phyloP scores from a whole-genome alignment of 805 yeast genomes.

The Starmerella lactis-condensi region DNA sequence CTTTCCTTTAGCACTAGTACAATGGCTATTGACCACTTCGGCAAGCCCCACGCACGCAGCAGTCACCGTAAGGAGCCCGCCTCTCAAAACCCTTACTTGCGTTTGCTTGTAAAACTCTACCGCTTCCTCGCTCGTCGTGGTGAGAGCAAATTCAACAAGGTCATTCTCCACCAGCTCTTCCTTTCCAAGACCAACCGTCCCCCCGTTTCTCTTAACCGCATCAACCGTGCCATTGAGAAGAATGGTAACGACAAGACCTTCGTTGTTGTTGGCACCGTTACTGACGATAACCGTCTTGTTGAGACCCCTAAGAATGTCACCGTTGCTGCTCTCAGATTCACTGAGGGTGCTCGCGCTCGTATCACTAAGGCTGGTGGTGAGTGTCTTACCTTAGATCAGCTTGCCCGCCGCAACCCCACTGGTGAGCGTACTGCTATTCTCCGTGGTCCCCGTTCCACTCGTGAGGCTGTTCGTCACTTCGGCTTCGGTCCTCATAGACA shows the following conservation, averaged over 20 bases:
- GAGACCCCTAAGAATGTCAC: conserved; percentile 83
- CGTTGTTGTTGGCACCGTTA: conserved; percentile 98
- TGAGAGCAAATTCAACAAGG: conserved; percentile 93
- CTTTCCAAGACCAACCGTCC: conserved; percentile 98
- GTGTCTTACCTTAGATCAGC: conserved; percentile 96
- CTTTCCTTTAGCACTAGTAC: conserved; percentile 11
- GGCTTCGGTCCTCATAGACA: conserved; percentile 99
- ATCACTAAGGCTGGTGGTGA: conserved; percentile 98
- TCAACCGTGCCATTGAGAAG: conserved; percentile 65
- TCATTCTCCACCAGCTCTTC: conserved; percentile 83
- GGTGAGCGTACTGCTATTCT: conserved; percentile 96
- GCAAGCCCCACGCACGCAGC: conserved; percentile 88
- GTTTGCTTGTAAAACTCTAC: conserved; percentile 93
- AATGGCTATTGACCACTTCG: conserved; percentile 96
- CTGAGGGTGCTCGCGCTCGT: conserved; percentile 96
- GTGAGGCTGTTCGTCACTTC: conserved; percentile 99
- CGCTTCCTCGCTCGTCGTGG: conserved; percentile 99
- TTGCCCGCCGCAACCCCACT: conserved; percentile 97
- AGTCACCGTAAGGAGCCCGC: conserved; percentile 98
- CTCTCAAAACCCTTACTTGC: conserved; percentile 98
- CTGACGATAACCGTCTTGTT: conserved; percentile 89
- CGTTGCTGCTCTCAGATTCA: conserved; percentile 98
- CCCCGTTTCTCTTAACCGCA: conserved; percentile 91
- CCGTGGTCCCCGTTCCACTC: conserved; percentile 97
- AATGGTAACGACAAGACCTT: conserved; percentile 79